phyloP scores from a whole-genome alignment of 2,329 filamentous ascomycete genomes.

The Apiospora phragmitis region DNA sequence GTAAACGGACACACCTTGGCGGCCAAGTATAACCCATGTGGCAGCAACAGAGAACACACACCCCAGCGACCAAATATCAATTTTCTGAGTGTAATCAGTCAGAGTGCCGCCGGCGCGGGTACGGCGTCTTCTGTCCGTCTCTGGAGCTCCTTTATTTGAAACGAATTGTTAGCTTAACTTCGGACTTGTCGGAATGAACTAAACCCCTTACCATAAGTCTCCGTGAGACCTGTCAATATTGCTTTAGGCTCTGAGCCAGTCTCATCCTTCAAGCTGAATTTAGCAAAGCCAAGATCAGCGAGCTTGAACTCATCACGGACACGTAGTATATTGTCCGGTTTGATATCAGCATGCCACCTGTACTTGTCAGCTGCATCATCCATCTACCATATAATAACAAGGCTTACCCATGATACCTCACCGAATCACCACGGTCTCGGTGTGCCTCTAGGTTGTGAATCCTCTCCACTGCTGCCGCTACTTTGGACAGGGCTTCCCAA shows the following conservation, averaged over 20 bases:
- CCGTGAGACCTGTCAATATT: background rate
- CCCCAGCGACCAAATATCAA: conserved; percentile 40
- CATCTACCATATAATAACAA: background rate
- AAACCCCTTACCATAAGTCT: background rate
- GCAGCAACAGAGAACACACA: conserved; percentile 40
- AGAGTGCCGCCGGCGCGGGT: background rate
- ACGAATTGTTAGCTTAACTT: background rate
- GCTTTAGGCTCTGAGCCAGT: background rate
- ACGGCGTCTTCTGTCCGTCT: background rate
- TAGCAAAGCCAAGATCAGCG: conserved; percentile 37
- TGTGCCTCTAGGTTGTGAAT: conserved; percentile 22
- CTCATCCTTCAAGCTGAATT: conserved; percentile 10
- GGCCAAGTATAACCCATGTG: conserved; percentile 37
- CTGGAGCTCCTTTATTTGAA: conserved; percentile 13
- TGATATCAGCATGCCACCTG: conserved; percentile 40
- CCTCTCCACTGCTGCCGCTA: conserved; percentile 25
- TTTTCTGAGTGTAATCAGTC: conserved; percentile 12
- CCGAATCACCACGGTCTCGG: conserved; percentile 23
- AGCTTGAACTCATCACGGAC: conserved; percentile 36
- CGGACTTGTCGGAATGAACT: background rate
- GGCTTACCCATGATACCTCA: conserved; percentile 12
- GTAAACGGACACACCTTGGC: conserved; percentile 30
- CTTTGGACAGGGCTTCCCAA: conserved; percentile 32
- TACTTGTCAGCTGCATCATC: background rate
- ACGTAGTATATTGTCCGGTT: conserved; percentile 34